Evolutionary conservation across 805 yeast genomes (phyloP), one percentile per base, ranked within the genome.

Genomic region (Cyberlindnera suaveolens): DNA sequence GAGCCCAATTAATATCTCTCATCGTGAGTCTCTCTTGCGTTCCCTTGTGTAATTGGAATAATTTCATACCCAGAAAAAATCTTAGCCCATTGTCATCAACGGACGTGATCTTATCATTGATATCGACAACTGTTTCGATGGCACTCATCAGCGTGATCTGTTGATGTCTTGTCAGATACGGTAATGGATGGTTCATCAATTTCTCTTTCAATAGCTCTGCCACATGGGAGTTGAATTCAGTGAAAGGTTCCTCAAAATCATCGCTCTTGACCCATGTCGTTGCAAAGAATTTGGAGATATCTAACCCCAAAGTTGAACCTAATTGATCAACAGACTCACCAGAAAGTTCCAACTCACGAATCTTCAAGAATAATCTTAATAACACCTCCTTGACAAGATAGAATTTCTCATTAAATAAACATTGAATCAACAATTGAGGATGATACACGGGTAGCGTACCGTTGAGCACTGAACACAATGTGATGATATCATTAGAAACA

Each of bases 381-480:
- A 91, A 55, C 1, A 90, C 69, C 32, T 70, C 72, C 47, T 77
- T 72, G 2, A 79, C 90, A 3, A 78, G 56, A 10, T 66, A 64
- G 13, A 74, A 49, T 48, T 82, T 79, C 23, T 80, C 82, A 50
- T 78, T 74, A 53, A 83, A 80, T 16, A 90, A 60, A 5, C 81
- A 67, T 60, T 90, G 96, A 36, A 88, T 80, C 38, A 90, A 62
- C 41, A 87, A 74, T 60, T 89, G 96, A 0, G 98, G 98, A 56
- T 91, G 97, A 53, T 86, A 90, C 1, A 88, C 65, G 0, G 97
- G 96, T 14, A 91, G 61, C 0, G 95, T 93, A 29, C 97, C 97
- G 64, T 90, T 90, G 43, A 90, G 64, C 5, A 89, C 81, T 14
- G 86, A 68, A 39, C 83, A 85, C 44, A 90, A 68, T 51, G 82